phyloP scores from a whole-genome alignment of 1,284 basidiomycete species.

The Trametes versicolor region DNA sequence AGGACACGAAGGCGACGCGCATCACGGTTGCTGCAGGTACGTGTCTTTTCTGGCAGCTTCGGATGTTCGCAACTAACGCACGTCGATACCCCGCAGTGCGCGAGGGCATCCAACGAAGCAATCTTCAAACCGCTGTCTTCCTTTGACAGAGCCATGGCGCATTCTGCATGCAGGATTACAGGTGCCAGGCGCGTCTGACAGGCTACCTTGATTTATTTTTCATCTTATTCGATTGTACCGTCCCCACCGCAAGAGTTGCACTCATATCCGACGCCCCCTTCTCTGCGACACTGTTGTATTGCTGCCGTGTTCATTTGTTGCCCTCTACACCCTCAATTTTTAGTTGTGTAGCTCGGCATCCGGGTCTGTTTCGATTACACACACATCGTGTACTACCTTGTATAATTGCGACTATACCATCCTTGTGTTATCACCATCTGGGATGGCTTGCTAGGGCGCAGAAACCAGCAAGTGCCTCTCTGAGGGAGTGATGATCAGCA shows the following conservation, averaged over 20 bases:
- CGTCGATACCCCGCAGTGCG: conserved; percentile 35
- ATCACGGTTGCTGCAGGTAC: conserved; percentile 42
- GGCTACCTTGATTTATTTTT: conserved; percentile 4
- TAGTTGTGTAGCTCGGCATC: neutral
- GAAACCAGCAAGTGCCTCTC: too few relatives aligned
- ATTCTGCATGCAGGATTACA: neutral
- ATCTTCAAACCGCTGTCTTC: conserved; percentile 45
- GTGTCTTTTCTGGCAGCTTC: conserved; percentile 7
- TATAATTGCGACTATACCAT: too few relatives aligned
- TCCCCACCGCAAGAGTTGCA: neutral
- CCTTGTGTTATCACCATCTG: too few relatives aligned
- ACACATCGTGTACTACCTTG: neutral
- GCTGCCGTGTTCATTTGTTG: neutral
- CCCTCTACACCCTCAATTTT: neutral
- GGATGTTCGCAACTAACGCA: neutral
- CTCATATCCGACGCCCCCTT: neutral
- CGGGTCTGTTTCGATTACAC: neutral
- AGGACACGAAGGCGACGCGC: conserved; percentile 48
- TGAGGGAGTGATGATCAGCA: too few relatives aligned
- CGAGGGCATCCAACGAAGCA: conserved; percentile 45
- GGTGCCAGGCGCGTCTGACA: neutral
- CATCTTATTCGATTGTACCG: neutral
- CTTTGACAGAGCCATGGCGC: conserved; percentile 19
- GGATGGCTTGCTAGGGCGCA: too few relatives aligned
- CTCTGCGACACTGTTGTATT: conserved; percentile 1